These are phyloP conservation scores for Beauveria scarabaeidicola DNA, from an alignment of 2,329 filamentous ascomycete species.

Conservation along the genomic window DNA sequence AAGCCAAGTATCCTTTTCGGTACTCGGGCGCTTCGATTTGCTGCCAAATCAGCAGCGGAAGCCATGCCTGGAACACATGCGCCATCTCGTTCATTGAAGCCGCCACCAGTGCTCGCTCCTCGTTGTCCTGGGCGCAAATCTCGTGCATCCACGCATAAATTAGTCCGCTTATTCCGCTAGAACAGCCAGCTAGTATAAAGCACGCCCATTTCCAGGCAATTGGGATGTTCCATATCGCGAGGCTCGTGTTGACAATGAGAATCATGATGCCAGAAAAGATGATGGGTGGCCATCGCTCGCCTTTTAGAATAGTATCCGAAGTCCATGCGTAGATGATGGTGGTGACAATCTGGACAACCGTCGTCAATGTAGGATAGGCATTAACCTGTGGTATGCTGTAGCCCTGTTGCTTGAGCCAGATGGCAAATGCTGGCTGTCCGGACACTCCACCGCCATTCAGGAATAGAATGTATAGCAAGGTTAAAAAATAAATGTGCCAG, in stretches of 20 bases:
- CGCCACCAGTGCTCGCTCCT: slow-evolving; percentile 58
- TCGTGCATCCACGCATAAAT: slow-evolving; percentile 42
- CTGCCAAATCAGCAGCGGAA: slow-evolving; percentile 59
- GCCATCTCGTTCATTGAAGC: slow-evolving; percentile 62
- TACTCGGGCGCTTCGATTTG: slow-evolving; percentile 54
- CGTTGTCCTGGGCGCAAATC: slow-evolving; percentile 43
- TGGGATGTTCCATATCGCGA: slow-evolving; percentile 38
- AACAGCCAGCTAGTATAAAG: slow-evolving; percentile 48
- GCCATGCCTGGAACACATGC: slow-evolving; percentile 61
- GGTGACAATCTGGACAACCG: slow-evolving; percentile 44
- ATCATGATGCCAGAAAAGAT: slow-evolving; percentile 42
- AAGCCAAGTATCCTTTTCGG: slow-evolving; percentile 51
- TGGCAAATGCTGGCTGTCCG: slow-evolving; percentile 46
- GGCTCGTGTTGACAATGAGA: slow-evolving; percentile 30
- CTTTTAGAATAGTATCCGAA: slow-evolving; percentile 51
- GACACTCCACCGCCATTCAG: slow-evolving; percentile 45
- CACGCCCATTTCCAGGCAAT: slow-evolving; percentile 55
- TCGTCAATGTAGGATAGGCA: slow-evolving; percentile 50
- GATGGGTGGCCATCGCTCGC: slow-evolving; percentile 55
- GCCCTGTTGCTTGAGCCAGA: slow-evolving; percentile 37
- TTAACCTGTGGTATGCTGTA: slow-evolving; percentile 37
- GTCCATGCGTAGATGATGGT: slow-evolving; percentile 59
- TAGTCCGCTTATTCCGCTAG: slow-evolving; percentile 36
- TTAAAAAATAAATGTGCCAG: slow-evolving; percentile 57
- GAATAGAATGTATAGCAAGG: slow-evolving; percentile 53